Evolutionary conservation across 176 grass and related monocot species (phyloP).

Genomic region (Areca catechu): DNA sequence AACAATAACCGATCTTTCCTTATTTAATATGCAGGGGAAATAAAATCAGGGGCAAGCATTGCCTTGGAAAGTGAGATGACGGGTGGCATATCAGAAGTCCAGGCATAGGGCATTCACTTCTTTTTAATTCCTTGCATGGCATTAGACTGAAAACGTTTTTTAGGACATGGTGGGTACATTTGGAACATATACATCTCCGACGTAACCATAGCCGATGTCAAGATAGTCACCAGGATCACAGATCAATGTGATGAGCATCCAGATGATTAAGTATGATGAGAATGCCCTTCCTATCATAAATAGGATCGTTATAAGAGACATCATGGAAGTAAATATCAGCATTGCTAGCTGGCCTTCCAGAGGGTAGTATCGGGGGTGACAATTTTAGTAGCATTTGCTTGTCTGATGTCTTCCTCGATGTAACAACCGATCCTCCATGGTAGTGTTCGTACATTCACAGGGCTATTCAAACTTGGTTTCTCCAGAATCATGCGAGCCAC

Average conservation of each 20-base stretch:
- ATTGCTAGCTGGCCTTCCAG: slow-evolving; percentile 57
- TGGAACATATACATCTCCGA: slow-evolving; percentile 55
- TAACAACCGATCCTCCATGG: slow-evolving; percentile 61
- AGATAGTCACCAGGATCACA: slow-evolving; percentile 68
- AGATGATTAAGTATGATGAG: slow-evolving; percentile 57
- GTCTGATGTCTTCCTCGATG: slow-evolving; percentile 61
- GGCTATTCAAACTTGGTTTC: slow-evolving; percentile 81
- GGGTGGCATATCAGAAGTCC: slow-evolving; percentile 67
- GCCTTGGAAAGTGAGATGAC: slow-evolving; percentile 97
- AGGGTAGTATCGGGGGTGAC: slow-evolving; percentile 67
- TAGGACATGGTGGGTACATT: slow-evolving; percentile 75
- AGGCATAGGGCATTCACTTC: slow-evolving; percentile 46
- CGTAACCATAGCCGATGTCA: slow-evolving; percentile 72
- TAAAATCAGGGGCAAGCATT: slow-evolving; percentile 56
- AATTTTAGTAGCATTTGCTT: slow-evolving; percentile 89
- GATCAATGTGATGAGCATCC: slow-evolving; percentile 72
- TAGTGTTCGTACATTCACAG: slow-evolving; percentile 69
- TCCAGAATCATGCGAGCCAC: slow-evolving; percentile 70
- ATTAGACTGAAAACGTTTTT: slow-evolving; percentile 81
- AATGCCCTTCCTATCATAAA: slow-evolving; percentile 65
- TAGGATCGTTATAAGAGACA: slow-evolving; percentile 61
- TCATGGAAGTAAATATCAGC: slow-evolving; percentile 45
- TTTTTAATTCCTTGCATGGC: slow-evolving; percentile 66
- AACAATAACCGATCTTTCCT: too few relatives aligned
- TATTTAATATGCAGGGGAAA: too few relatives aligned